Conservation (phyloP, 805 yeast genomes). For the Pichia paraexigua region DNA sequence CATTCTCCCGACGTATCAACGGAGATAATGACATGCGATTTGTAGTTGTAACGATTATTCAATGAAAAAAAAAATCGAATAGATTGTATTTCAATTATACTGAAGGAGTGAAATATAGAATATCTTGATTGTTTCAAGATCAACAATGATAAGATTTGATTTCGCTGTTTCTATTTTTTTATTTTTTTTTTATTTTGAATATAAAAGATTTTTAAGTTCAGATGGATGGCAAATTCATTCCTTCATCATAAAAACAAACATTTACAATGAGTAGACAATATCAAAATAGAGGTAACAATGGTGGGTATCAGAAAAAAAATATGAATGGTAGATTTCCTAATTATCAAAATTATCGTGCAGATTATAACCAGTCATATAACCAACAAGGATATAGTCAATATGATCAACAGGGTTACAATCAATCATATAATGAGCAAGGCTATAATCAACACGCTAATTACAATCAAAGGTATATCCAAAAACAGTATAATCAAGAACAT, state of each 20-base stretch:
- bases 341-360: background rate
- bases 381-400: background rate
- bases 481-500: background rate
- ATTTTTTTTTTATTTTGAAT: background rate
- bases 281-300: background rate
- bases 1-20: background rate
- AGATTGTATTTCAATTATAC: no score
- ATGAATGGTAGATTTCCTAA: background rate
- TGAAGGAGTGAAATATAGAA: background rate
- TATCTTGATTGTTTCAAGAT: background rate
- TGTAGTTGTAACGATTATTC: background rate
- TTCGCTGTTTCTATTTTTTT: background rate
- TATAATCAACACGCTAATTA: background rate
- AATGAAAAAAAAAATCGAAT: no score
- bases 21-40: conserved; percentile 1
- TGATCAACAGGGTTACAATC: background rate
- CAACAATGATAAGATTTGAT: background rate
- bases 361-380: background rate
- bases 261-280: background rate
- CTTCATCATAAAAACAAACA: background rate
- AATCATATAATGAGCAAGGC: background rate
- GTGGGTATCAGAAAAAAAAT: background rate
- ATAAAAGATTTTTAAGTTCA: no score
- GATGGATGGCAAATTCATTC: background rate
- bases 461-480: background rate